phyloP scores from a whole-genome alignment of 305 asterid genomes.

The Fraxinus angustifolia region DNA sequence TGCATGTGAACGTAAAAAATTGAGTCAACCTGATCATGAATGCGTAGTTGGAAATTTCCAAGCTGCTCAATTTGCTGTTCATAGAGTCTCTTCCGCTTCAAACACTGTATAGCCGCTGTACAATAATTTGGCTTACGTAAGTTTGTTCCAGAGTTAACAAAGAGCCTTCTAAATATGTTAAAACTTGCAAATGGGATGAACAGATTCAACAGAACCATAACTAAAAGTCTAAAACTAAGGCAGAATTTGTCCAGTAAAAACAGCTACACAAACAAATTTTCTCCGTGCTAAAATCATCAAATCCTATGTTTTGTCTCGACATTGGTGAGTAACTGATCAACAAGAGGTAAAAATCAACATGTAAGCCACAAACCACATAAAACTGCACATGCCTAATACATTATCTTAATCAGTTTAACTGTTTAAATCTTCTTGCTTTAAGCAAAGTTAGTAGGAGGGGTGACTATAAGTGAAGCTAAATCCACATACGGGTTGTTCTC shows the following conservation, averaged over 20 bases:
- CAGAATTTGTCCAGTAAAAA: neutral
- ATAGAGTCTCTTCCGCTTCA: constrained; percentile 55
- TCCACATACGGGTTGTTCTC: neutral
- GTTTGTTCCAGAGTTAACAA: constrained; percentile 15
- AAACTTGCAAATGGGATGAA: neutral
- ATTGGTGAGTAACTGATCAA: constrained; percentile 1
- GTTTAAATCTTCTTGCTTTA: neutral
- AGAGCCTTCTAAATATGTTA: neutral
- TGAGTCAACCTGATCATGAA: constrained; percentile 55
- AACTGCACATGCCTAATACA: neutral
- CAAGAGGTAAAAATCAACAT: neutral
- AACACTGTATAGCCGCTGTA: constrained; percentile 64
- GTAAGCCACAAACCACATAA: neutral
- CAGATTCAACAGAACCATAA: neutral
- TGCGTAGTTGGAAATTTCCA: constrained; percentile 57
- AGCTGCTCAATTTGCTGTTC: constrained; percentile 62
- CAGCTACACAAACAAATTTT: neutral
- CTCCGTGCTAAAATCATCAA: neutral
- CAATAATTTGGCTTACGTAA: constrained; percentile 13
- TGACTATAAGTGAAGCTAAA: neutral
- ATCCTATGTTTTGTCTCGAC: neutral
- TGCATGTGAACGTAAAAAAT: neutral
- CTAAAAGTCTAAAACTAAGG: neutral
- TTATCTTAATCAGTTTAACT: neutral
- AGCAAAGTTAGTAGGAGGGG: neutral